These are phyloP conservation scores for grape (Vitis vinifera) DNA, from an alignment of 164 flowering plant genomes.

Conservation along the genomic window ASM3070453v1 NC_081811.1:6404001-6404500, in stretches of 20 bases:
- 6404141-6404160: slow-evolving; percentile 58
- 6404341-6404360: no score
- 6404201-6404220: slow-evolving; percentile 50
- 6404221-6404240: slow-evolving; percentile 50
- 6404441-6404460: slow-evolving; percentile 10
- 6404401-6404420: background rate
- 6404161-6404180: slow-evolving; percentile 37
- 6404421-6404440: no score
- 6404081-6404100: background rate
- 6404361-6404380: background rate
- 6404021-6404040: no score
- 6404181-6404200: slow-evolving; percentile 56
- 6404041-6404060: no score
- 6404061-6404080: background rate
- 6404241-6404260: slow-evolving; percentile 48
- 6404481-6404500: slow-evolving; percentile 19
- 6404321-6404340: background rate
- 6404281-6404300: slow-evolving; percentile 25
- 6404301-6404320: background rate
- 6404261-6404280: slow-evolving; percentile 40
- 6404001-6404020: no score
- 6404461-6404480: slow-evolving; percentile 23
- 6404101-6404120: slow-evolving; percentile 39
- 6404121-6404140: slow-evolving; percentile 53
- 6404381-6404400: background rate